A percentile compares a stretch with the other conserved stretches of the same genome.
phyloP scores from a whole-genome alignment of 306 rosid genomes.

The Quercus gilva region DNA sequence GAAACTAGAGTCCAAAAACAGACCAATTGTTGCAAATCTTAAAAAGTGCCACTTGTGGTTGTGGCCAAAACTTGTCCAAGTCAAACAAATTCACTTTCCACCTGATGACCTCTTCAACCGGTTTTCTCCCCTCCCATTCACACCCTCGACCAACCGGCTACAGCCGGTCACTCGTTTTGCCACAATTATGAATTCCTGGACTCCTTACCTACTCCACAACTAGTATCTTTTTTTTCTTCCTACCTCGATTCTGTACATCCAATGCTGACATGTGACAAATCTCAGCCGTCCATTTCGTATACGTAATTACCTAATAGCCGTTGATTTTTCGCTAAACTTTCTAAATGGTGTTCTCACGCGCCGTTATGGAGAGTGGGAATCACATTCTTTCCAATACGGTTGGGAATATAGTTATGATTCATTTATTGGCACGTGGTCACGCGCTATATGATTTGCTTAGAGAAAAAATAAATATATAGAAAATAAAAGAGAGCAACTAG shows the following conservation, averaged over 20 bases:
- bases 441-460: neutral
- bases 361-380: neutral
- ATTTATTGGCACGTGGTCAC: neutral
- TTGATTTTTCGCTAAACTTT: neutral
- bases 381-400: neutral
- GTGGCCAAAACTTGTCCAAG: constrained; percentile 45
- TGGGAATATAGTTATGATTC: too few species aligned
- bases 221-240: neutral
- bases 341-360: neutral
- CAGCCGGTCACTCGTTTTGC: constrained; percentile 25
- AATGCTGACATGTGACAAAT: neutral
- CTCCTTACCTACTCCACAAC: constrained; percentile 20
- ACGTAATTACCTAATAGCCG: constrained; percentile 1
- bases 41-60: constrained; percentile 44
- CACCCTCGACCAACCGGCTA: neutral
- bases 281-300: constrained; percentile 12
- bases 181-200: constrained; percentile 10
- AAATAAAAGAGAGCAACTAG: neutral
- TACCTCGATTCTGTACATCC: neutral
- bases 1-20: constrained; percentile 26
- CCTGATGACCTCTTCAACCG: constrained; percentile 7
- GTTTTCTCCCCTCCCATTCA: neutral
- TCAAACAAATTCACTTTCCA: constrained; percentile 32
- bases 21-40: constrained; percentile 39
- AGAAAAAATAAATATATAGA: neutral